phyloP scores from a whole-genome alignment of 73 alveolate genomes.

The Tetrahymena borealis region DNA sequence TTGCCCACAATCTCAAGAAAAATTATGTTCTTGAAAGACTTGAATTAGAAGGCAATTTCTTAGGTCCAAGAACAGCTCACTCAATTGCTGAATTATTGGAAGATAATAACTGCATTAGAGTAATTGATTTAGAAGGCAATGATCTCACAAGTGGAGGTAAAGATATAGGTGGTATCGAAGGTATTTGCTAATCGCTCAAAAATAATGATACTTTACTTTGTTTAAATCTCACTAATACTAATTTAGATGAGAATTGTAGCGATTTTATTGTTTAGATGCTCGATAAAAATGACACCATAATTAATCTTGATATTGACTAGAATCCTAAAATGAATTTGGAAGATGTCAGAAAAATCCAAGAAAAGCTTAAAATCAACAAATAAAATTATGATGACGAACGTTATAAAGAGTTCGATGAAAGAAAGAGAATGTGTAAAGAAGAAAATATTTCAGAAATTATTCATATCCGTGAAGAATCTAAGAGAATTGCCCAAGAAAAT shows the following conservation, averaged over 20 bases:
- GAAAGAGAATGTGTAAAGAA: conserved; percentile 39
- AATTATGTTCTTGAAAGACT: conserved; percentile 49
- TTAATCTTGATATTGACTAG: conserved; percentile 36
- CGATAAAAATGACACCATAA: conserved; percentile 19
- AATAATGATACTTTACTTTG: conserved; percentile 37
- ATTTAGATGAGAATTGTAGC: conserved; percentile 43
- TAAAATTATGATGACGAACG: conserved; percentile 45
- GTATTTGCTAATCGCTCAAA: conserved; percentile 37
- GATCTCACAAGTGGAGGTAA: conserved; percentile 32
- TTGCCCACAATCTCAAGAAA: conserved; percentile 29
- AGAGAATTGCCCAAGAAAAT: not conserved
- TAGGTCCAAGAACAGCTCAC: conserved; percentile 40
- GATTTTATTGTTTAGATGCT: conserved; percentile 18
- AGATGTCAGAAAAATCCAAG: conserved; percentile 36
- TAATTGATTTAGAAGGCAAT: conserved; percentile 52
- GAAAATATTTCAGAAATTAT: conserved; percentile 22
- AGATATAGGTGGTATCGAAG: conserved; percentile 36
- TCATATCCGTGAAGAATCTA: not conserved
- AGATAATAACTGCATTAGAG: conserved; percentile 28
- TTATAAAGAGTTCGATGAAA: conserved; percentile 45
- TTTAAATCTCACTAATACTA: conserved; percentile 28
- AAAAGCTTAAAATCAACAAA: conserved; percentile 47
- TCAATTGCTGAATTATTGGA: conserved; percentile 39
- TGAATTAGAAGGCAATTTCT: conserved; percentile 47
- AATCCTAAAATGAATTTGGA: conserved; percentile 42